A percentile compares a stretch with the other conserved stretches of the same genome.
phyloP scores from a whole-genome alignment of 768 basidiomycete genomes.

The Strobilomyces confusus region DNA sequence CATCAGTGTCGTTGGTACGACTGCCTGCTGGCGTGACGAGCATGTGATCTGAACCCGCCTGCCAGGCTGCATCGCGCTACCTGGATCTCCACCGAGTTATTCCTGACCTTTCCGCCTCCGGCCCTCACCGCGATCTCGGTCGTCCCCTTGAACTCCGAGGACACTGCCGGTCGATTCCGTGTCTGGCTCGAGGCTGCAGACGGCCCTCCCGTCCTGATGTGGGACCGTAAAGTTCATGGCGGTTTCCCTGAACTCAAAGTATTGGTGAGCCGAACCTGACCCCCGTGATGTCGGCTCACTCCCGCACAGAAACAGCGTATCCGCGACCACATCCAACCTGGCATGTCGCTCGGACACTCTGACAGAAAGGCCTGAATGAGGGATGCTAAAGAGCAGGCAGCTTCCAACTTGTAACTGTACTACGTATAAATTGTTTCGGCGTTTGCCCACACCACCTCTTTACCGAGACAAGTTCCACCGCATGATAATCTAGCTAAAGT shows the following conservation, averaged over 20 bases:
- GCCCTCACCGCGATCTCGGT: conserved; percentile 62
- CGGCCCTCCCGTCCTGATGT: conserved; percentile 48
- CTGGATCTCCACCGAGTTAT: conserved; percentile 91
- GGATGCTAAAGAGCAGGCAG: neutral
- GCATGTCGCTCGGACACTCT: conserved; percentile 82
- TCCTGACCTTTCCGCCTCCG: conserved; percentile 87
- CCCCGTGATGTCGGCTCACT: conserved; percentile 2
- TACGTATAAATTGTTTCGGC: conserved; percentile 1
- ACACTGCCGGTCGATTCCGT: conserved; percentile 86
- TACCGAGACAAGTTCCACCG: conserved; percentile 14
- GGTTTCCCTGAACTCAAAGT: conserved; percentile 90
- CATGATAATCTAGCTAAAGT: conserved; percentile 17
- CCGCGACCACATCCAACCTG: conserved; percentile 79
- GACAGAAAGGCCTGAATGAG: conserved; percentile 47
- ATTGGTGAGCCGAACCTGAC: conserved; percentile 47
- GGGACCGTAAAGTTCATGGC: conserved; percentile 90
- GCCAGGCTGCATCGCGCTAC: conserved; percentile 85
- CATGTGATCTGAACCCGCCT: neutral
- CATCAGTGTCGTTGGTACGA: conserved; percentile 76
- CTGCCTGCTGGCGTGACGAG: neutral
- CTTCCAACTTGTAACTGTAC: conserved; percentile 1
- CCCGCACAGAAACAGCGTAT: conserved; percentile 77
- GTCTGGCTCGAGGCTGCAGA: conserved; percentile 66
- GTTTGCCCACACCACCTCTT: neutral
- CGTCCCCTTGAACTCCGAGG: conserved; percentile 70